A percentile compares a stretch with the other conserved stretches of the same genome.
Conservation (phyloP, 805 yeast species). For the Wickerhamomyces rabaulensis region DNA sequence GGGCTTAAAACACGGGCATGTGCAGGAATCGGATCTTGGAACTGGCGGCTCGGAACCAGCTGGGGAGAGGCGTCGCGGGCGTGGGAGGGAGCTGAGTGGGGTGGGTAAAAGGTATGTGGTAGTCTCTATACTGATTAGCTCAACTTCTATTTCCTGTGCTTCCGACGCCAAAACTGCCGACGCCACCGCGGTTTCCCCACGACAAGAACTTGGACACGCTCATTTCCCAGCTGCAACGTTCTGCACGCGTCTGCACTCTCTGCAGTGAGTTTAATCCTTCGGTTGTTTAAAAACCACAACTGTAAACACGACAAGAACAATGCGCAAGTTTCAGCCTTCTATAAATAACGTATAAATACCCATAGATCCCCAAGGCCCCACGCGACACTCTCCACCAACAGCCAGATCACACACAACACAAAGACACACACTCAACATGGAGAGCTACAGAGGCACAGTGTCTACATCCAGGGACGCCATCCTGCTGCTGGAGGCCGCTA, state of each 20-base stretch:
- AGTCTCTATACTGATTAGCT: too few relatives aligned
- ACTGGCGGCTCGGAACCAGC: background rate
- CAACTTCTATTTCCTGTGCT: too few relatives aligned
- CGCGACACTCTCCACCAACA: too few relatives aligned
- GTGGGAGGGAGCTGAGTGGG: too few relatives aligned
- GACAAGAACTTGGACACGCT: background rate
- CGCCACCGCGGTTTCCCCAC: background rate
- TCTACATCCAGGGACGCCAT: conserved; percentile 58
- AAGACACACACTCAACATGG: conserved; percentile 30
- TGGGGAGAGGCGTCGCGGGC: too few relatives aligned
- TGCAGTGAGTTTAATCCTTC: background rate
- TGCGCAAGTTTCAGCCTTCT: background rate
- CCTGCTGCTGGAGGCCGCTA: conserved; percentile 58
- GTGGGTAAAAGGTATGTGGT: too few relatives aligned
- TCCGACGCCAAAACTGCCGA: background rate
- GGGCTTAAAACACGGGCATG: background rate
- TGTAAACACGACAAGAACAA: background rate
- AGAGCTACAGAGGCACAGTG: conserved; percentile 58
- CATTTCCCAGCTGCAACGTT: background rate
- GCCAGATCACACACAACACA: background rate
- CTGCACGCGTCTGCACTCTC: background rate
- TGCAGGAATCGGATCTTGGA: background rate
- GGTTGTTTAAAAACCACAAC: background rate
- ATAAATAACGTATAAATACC: background rate
- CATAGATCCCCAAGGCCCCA: background rate